Base-by-base conservation (phyloP, 768 basidiomycete genomes). In the Astraeus odoratus region DNA sequence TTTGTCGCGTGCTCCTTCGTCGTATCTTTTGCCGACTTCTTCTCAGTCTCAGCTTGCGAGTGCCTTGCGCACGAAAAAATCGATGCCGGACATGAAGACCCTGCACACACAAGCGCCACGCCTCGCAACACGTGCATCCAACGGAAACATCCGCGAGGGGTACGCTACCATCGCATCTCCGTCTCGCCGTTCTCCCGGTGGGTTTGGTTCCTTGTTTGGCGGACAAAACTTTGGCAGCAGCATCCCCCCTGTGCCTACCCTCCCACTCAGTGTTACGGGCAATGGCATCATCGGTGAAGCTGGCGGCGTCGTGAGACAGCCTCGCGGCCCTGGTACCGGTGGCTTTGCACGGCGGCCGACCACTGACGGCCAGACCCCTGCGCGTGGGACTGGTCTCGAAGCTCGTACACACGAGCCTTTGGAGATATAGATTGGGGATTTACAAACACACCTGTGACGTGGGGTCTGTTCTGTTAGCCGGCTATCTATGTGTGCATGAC, bases 31-130 rank as follows among this genome's bases (percentile, higher is more conserved):
- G 10, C 75, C 83, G 16, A 66, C 76, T 5, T 65, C 68, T 44
- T 61, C 63, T 57, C 58, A 58, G 52, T 68, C 70, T 53, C 71
- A 65, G 52, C 73, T 70, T 38, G 63, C 64, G 15, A 69, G 58
- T 43, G 71, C 80, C 33, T 76, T 97, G 44, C 83, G 94, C 33
- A 81, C 84, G 65, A 98, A 98, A 74, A 96, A 96, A 69, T 95
- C 92, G 19, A 98, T 98, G 96, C 96, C 96, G 3, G 92, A 97
- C 66, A 82, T 97, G 80, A 89, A 89, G 69, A 85, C 85, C 13
- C 66, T 91, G 51, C 88, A 89, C 49, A 73, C 81, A 15, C 80
- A 83, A 56, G 82, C 83, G 1, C 88, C 86, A 26, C 83, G 88
- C 42, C 76, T 92, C 38, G 79, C 70, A 46, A 83, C 84, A 13